phyloP scores from a whole-genome alignment of 2,329 filamentous ascomycete species.

The Alternaria sp. region DNA sequence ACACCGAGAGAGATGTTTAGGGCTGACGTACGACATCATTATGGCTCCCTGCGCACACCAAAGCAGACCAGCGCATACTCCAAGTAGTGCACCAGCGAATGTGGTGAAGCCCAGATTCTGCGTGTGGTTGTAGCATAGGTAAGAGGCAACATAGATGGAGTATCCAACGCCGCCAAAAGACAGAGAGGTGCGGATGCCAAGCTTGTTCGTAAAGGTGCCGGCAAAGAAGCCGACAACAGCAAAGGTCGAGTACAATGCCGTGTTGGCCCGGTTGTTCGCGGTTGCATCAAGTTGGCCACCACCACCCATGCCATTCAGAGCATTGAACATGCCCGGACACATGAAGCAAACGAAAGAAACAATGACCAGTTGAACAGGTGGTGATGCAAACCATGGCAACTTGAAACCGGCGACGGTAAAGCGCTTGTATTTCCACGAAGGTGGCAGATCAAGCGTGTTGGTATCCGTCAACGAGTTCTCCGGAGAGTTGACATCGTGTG shows the following conservation, averaged over 20 bases:
- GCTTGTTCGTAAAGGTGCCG: conserved; percentile 77
- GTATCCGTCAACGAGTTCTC: conserved; percentile 45
- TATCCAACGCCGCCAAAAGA: conserved; percentile 79
- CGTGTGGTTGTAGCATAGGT: conserved; percentile 75
- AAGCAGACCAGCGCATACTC: conserved; percentile 79
- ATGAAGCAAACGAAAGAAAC: conserved; percentile 63
- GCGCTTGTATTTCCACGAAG: conserved; percentile 59
- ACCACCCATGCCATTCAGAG: conserved; percentile 60
- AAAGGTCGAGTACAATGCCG: conserved; percentile 77
- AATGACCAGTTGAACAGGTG: conserved; percentile 58
- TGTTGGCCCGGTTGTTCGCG: conserved; percentile 72
- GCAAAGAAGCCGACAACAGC: conserved; percentile 70
- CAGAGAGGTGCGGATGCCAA: conserved; percentile 74
- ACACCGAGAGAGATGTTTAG: too few relatives aligned
- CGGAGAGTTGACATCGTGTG: conserved; percentile 38
- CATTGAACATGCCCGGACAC: conserved; percentile 64
- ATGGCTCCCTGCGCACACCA: conserved; percentile 86
- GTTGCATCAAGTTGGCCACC: conserved; percentile 58
- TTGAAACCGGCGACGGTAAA: conserved; percentile 52
- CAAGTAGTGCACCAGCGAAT: conserved; percentile 78
- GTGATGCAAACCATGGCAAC: conserved; percentile 60
- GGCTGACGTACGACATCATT: conserved; percentile 71
- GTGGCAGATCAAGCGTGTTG: conserved; percentile 48
- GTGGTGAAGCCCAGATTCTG: conserved; percentile 74
- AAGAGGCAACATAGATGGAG: conserved; percentile 74